phyloP scores from a whole-genome alignment of 441 rosid species.

The Omphalea diandra region DNA sequence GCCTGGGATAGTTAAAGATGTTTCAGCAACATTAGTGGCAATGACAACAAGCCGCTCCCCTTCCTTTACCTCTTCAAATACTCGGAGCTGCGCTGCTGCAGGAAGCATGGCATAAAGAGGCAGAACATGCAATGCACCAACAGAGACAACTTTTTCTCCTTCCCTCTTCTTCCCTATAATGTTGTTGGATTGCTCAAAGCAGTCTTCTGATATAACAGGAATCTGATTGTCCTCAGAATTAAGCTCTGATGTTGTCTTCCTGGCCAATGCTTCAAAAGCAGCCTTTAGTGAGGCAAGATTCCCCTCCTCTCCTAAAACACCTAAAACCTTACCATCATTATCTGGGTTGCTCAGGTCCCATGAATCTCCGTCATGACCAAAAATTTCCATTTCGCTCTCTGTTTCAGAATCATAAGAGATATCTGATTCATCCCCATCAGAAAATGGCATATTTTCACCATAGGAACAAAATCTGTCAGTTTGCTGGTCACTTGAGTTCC shows the following conservation, averaged over 20 bases:
- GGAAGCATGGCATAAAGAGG: slow-evolving; percentile 97
- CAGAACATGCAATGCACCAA: slow-evolving; percentile 55
- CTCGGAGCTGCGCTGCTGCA: slow-evolving; percentile 78
- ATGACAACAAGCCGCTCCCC: slow-evolving; percentile 84
- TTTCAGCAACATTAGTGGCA: slow-evolving; percentile 95
- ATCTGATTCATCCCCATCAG: slow-evolving; percentile 50
- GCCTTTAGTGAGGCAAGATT: slow-evolving; percentile 63
- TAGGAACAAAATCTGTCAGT: slow-evolving; percentile 51
- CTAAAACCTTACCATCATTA: slow-evolving; percentile 32
- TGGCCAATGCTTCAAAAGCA: slow-evolving; percentile 68
- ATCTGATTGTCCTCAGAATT: slow-evolving; percentile 24
- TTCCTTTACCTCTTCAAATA: slow-evolving; percentile 78
- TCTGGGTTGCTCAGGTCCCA: slow-evolving; percentile 28
- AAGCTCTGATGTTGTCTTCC: slow-evolving; percentile 32
- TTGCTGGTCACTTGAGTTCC: slow-evolving; percentile 37
- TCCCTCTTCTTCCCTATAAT: slow-evolving; percentile 26
- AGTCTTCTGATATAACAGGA: slow-evolving; percentile 24
- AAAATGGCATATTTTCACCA: slow-evolving; percentile 48
- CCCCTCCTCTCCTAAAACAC: slow-evolving; percentile 39
- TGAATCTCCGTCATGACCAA: slow-evolving; percentile 33
- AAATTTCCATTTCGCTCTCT: slow-evolving; percentile 65
- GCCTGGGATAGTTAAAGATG: slow-evolving; percentile 93
- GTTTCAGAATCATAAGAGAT: slow-evolving; percentile 45
- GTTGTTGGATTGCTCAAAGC: slow-evolving; percentile 27
- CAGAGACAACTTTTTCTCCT: slow-evolving; percentile 27